phyloP scores from a whole-genome alignment of 306 rosid genomes.

The Arachis stenosperma region DNA sequence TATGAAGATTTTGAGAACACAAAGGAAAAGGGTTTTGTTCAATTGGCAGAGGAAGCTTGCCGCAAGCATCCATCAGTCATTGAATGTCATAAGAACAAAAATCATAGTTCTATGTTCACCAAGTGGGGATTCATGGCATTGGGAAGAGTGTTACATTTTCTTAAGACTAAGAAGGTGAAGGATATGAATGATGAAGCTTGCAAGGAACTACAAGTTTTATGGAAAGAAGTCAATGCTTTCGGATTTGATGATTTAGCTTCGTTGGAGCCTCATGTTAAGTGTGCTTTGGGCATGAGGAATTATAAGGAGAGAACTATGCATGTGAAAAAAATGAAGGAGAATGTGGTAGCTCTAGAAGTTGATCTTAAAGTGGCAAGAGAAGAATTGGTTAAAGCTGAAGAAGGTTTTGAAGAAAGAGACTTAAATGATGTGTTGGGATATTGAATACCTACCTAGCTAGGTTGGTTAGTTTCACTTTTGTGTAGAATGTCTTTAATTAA shows the following conservation, averaged over 20 bases:
- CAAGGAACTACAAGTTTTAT: conserved; percentile 19
- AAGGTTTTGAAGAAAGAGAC: conserved; percentile 10
- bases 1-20: too few relatives aligned
- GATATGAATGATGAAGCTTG: conserved; percentile 15
- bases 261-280: conserved; percentile 31
- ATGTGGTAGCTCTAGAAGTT: neutral
- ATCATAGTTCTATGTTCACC: neutral
- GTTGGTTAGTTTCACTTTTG: neutral
- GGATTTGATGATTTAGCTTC: conserved; percentile 34
- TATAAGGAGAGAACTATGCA: conserved; percentile 8
- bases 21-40: too few relatives aligned
- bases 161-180: conserved; percentile 21
- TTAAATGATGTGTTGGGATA: neutral
- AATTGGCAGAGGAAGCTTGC: too few relatives aligned
- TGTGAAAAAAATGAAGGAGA: conserved; percentile 14
- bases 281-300: neutral
- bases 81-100: too few relatives aligned
- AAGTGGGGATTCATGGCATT: conserved; percentile 28
- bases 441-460: neutral
- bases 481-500: neutral
- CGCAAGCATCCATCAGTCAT: too few relatives aligned
- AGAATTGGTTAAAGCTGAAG: conserved; percentile 10
- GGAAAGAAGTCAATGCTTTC: conserved; percentile 35
- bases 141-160: conserved; percentile 30
- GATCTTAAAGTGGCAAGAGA: conserved; percentile 20